Base-by-base conservation (phyloP, 768 basidiomycete genomes). In the Lactarius quietus region DNA sequence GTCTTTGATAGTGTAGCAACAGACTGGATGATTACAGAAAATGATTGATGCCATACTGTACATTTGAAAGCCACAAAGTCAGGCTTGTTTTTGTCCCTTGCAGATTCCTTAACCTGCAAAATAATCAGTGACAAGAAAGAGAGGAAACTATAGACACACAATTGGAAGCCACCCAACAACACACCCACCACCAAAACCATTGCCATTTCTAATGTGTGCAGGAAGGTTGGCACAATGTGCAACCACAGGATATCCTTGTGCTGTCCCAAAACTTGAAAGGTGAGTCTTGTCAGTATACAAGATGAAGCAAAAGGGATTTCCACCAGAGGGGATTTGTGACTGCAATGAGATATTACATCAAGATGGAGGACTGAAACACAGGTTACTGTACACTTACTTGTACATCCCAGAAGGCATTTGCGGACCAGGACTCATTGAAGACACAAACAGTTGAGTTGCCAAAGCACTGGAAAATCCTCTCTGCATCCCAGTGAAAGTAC, bases 121-220 rank as follows among this genome's bases (percentile, higher is more conserved):
- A 33, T 9, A 33, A 3, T 33, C 33, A 33, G 33, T 33, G 33
- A 33, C 33, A 33, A 33, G 9, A 9, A 33, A 33, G 33, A 33
- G 33, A 33, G 3, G 33, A 3, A 33, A 9, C 9, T 33, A 33
- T 33, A 9, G 33, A 33, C 33, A 9, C 60, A 75, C 69, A n/a
- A 75, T 70, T 3, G 73, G 71, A 14, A 74, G 61, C 68, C 67
- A 74, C 7, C 72, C 69, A 5, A 74, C 73, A 31, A 73, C 63
- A 1, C 59, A 35, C 1, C 69, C 71, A 10, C 65, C 63, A 8
- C 72, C 69, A n/a, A n/a, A n/a, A n/a, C n/a, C n/a, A n/a, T n/a
- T n/a, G n/a, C n/a, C n/a, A n/a, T n/a, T n/a, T n/a, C 70, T 58
- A 9, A 71, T 63, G 3, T 65, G 7, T 3, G 61, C 23, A 17